Evolutionary conservation across 73 alveolate species (phyloP).

Genomic region (Tetrahymena thermophila): DNA sequence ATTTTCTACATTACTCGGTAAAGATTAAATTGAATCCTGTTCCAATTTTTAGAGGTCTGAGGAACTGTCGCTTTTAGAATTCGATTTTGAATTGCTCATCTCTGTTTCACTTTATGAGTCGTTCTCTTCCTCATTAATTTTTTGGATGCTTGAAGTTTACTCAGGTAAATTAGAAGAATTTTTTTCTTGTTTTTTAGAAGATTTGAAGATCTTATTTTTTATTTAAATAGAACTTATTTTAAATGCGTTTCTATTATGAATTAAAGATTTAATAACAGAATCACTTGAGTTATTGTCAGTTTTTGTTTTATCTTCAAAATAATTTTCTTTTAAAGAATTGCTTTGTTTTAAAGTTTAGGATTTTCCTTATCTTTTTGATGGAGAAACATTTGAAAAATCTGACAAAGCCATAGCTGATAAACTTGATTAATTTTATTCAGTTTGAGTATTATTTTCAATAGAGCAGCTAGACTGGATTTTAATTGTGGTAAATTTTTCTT

Average conservation of each 20-base stretch:
- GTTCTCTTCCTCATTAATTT: not conserved
- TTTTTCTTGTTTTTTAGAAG: not conserved
- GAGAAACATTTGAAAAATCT: not conserved
- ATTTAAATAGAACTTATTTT: not conserved
- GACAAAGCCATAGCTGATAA: not conserved
- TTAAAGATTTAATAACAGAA: not conserved
- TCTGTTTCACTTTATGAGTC: not conserved
- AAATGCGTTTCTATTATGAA: not conserved
- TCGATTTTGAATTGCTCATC: not conserved
- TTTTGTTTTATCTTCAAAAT: not conserved
- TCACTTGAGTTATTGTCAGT: not conserved
- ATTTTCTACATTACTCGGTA: not conserved
- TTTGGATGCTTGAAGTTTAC: not conserved
- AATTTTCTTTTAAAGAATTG: not conserved
- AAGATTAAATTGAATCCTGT: not conserved
- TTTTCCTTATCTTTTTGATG: not conserved
- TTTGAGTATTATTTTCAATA: not conserved
- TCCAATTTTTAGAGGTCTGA: not conserved
- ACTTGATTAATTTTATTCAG: not conserved
- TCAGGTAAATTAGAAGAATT: not conserved
- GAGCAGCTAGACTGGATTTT: not conserved
- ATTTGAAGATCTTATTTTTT: not conserved
- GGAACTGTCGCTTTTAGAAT: not conserved
- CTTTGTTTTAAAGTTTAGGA: not conserved
- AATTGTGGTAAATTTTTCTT: not conserved